Conservation (phyloP, 2,329 filamentous ascomycete species). For the Phaeosphaeriaceae sp. region DNA sequence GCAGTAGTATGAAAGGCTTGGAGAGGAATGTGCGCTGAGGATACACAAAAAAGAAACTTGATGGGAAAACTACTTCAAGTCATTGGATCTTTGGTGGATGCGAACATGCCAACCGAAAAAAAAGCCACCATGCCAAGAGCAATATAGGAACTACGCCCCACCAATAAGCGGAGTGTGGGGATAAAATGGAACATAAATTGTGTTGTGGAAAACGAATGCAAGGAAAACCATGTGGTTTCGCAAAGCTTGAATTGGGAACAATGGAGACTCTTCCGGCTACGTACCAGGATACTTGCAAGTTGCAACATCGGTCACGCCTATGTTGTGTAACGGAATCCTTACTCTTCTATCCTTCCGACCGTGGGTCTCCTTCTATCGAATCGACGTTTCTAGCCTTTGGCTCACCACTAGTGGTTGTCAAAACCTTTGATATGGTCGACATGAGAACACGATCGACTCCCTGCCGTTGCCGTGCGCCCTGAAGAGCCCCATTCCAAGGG, state of each 20-base stretch:
- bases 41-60: too few relatives aligned
- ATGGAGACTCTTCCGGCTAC: constrained; percentile 23
- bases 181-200: too few relatives aligned
- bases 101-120: too few relatives aligned
- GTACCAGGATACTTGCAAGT: constrained; percentile 25
- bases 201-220: too few relatives aligned
- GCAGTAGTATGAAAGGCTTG: too few relatives aligned
- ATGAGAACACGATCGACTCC: constrained; percentile 3
- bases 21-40: too few relatives aligned
- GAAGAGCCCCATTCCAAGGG: constrained; percentile 4
- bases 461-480: constrained; percentile 4
- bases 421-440: constrained; percentile 2
- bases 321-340: constrained; percentile 22
- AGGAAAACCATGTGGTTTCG: too few relatives aligned
- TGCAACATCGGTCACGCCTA: constrained; percentile 13
- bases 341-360: constrained; percentile 10
- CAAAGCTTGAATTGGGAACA: background rate
- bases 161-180: too few relatives aligned
- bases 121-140: too few relatives aligned
- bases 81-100: too few relatives aligned
- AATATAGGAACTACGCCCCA: too few relatives aligned
- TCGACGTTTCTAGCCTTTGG: constrained; percentile 13
- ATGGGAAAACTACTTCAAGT: too few relatives aligned
- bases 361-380: constrained; percentile 10
- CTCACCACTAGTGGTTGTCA: background rate